Conservation (phyloP, 164 flowering plant species). For the Buxus sempervirens region DNA sequence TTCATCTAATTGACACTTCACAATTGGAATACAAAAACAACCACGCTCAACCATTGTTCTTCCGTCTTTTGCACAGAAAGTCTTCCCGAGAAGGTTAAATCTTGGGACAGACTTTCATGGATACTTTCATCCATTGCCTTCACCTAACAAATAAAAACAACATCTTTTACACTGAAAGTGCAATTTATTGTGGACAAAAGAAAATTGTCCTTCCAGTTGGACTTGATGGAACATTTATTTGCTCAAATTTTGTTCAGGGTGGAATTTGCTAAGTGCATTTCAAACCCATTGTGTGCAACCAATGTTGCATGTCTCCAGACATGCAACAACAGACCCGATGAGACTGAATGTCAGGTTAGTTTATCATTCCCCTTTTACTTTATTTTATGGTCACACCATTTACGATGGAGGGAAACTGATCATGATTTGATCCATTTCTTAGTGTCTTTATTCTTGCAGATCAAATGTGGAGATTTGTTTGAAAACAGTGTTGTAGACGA, state of each 20-base stretch:
- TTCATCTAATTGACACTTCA: too few species aligned
- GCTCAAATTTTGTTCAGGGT: conserved; percentile 54
- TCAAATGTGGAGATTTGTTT: conserved; percentile 93
- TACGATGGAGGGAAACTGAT: conserved; percentile 6
- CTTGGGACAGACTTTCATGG: too few species aligned
- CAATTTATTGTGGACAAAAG: neutral
- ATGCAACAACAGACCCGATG: conserved; percentile 92
- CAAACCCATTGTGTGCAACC: conserved; percentile 94
- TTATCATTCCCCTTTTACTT: conserved; percentile 5
- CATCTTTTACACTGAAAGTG: too few species aligned
- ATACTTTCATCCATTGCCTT: too few species aligned
- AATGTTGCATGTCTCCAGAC: conserved; percentile 96
- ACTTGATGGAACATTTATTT: conserved; percentile 4
- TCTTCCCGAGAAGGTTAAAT: too few species aligned
- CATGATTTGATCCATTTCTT: conserved; percentile 18
- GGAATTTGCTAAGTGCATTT: conserved; percentile 88
- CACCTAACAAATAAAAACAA: too few species aligned
- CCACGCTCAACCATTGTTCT: too few species aligned
- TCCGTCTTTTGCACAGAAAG: too few species aligned
- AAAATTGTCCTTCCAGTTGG: neutral
- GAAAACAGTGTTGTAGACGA: conserved; percentile 84
- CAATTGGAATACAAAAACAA: too few species aligned
- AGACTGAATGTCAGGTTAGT: conserved; percentile 92
- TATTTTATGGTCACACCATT: neutral
- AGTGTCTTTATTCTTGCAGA: conserved; percentile 41